These are phyloP conservation scores for Boletus rubropictus DNA, from an alignment of 768 basidiomycete species.

Conservation along the genomic window DNA sequence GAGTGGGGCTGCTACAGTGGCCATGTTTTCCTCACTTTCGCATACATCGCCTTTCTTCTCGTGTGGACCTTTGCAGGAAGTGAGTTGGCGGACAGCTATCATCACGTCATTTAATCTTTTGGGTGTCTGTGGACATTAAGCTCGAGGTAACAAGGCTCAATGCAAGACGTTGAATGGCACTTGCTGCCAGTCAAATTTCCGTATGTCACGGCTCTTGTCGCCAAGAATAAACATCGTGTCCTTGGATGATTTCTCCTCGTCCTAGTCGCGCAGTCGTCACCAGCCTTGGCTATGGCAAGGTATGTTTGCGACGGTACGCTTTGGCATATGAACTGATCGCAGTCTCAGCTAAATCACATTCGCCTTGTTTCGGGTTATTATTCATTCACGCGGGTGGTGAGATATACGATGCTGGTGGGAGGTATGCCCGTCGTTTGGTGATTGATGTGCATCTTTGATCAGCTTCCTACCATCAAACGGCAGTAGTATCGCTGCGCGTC, in stretches of 20 bases:
- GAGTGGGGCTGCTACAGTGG: constrained; percentile 39
- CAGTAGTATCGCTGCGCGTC: constrained; percentile 46
- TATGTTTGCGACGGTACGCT: neutral
- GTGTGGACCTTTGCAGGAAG: constrained; percentile 41
- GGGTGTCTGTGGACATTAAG: neutral
- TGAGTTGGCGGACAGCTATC: constrained; percentile 30
- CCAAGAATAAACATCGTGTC: constrained; percentile 47
- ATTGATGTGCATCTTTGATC: neutral
- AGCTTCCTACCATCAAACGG: no score
- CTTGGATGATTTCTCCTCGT: constrained; percentile 8
- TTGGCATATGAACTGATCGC: neutral
- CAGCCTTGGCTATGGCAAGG: constrained; percentile 26
- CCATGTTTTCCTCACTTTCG: constrained; percentile 41
- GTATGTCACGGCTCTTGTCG: constrained; percentile 41
- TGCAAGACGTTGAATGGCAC: constrained; percentile 22
- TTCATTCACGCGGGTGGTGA: constrained; percentile 41
- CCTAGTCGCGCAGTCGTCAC: constrained; percentile 20
- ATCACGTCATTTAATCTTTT: neutral
- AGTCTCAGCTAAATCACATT: constrained; percentile 33
- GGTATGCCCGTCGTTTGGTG: constrained; percentile 1
- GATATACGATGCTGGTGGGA: neutral
- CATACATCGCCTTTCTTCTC: constrained; percentile 44
- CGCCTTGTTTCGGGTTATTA: constrained; percentile 44
- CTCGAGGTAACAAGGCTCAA: constrained; percentile 7
- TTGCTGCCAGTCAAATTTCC: constrained; percentile 38